phyloP scores from a whole-genome alignment of 1,139 yeast species.

The Nakaseomyces delphensis region DNA sequence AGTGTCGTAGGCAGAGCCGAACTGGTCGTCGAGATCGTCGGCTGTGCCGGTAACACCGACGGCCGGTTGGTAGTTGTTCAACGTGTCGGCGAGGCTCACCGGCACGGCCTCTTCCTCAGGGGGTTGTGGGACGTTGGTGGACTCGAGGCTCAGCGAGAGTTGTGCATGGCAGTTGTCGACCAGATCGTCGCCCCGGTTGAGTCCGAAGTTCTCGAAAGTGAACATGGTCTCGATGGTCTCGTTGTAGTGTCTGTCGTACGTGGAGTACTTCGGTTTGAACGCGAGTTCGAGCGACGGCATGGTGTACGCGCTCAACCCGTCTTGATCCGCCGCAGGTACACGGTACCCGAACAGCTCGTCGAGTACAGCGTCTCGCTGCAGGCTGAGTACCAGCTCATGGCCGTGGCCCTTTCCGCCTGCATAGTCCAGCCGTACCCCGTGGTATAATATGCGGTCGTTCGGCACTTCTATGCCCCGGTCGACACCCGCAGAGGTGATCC shows the following conservation, averaged over 20 bases:
- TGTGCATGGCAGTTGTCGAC: slow-evolving; percentile 30
- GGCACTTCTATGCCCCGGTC: slow-evolving; percentile 33
- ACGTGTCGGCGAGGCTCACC: slow-evolving; percentile 6
- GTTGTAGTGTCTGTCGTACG: slow-evolving; percentile 33
- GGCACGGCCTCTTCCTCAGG: not conserved
- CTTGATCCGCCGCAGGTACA: not conserved
- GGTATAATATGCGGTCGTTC: slow-evolving; percentile 30
- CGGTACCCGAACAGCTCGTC: slow-evolving; percentile 19
- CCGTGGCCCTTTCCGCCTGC: slow-evolving; percentile 19
- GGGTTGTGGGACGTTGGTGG: too few species aligned
- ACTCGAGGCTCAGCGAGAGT: slow-evolving; percentile 22
- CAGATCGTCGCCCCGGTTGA: slow-evolving; percentile 34
- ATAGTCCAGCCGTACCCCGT: slow-evolving; percentile 23
- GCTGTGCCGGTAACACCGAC: slow-evolving; percentile 6
- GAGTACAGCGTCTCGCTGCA: slow-evolving; percentile 24
- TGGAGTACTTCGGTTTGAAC: slow-evolving; percentile 31
- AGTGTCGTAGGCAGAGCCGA: not conserved
- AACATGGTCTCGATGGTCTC: slow-evolving; percentile 32
- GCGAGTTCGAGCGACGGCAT: slow-evolving; percentile 29
- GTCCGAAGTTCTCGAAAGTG: slow-evolving; percentile 34
- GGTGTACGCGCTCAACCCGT: slow-evolving; percentile 9
- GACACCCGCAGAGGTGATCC: slow-evolving; percentile 30
- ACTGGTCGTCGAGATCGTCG: slow-evolving; percentile 4
- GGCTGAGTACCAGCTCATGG: slow-evolving; percentile 25
- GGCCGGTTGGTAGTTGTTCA: not conserved